A percentile compares a stretch with the other conserved stretches of the same genome.
These are phyloP conservation scores for Thermochaetoides thermophila DNA, from an alignment of 495 filamentous ascomycete species.

Conservation along the genomic window DNA sequence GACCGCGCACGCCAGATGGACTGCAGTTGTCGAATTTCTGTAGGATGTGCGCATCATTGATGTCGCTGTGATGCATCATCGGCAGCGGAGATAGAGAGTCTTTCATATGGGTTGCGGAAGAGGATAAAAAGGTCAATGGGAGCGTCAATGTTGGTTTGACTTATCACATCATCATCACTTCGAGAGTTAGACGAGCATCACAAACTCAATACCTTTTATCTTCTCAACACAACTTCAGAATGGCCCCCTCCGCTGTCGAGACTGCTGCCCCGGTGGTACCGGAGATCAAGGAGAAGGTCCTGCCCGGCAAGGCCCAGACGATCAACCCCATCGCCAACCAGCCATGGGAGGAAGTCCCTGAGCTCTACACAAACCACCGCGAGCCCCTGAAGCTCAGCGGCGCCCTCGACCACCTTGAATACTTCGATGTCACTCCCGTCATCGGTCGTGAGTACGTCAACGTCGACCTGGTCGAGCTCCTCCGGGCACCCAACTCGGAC, in stretches of 20 bases:
- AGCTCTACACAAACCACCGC: constrained; percentile 2
- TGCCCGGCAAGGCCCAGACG: constrained; percentile 9
- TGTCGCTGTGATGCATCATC: too few species aligned
- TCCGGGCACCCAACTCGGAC: constrained; percentile 49
- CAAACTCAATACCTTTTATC: too few species aligned
- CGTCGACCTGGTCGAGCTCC: constrained; percentile 45
- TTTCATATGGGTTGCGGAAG: too few species aligned
- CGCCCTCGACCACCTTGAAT: constrained; percentile 40
- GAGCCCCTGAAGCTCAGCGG: constrained; percentile 38
- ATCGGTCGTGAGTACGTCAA: constrained; percentile 54
- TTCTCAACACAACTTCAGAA: constrained; percentile 1
- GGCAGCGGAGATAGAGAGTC: not conserved
- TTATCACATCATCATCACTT: too few species aligned
- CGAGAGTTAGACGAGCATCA: too few species aligned
- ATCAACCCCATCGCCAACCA: not conserved
- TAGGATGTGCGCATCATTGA: too few species aligned
- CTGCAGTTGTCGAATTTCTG: constrained; percentile 3
- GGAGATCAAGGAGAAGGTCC: constrained; percentile 16
- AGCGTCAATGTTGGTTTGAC: not conserved
- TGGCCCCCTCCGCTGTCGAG: constrained; percentile 21
- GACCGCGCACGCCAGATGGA: constrained; percentile 11
- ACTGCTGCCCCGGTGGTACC: constrained; percentile 10
- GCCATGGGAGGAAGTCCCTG: constrained; percentile 5
- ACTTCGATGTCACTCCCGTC: constrained; percentile 51
- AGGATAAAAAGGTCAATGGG: too few species aligned